These are phyloP conservation scores for Neofusicoccum ribis DNA, from an alignment of 2,329 filamentous ascomycete species.

Conservation along the genomic window DNA sequence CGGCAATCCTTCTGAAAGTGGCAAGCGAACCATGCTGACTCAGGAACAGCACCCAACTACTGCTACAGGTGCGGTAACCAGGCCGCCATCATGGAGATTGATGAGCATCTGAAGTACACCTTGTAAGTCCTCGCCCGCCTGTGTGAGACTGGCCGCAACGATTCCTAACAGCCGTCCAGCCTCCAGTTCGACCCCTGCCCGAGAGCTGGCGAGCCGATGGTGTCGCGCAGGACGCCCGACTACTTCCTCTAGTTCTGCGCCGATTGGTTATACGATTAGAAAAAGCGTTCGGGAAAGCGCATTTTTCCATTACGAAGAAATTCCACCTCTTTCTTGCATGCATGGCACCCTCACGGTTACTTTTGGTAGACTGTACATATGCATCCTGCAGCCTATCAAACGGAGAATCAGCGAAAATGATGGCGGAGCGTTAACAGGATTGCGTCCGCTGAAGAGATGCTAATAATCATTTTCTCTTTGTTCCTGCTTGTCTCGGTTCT, in stretches of 20 bases:
- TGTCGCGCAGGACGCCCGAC: slow-evolving; percentile 89
- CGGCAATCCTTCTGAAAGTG: neutral
- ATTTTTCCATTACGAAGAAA: slow-evolving; percentile 17
- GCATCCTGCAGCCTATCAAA: slow-evolving; percentile 24
- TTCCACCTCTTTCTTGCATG: slow-evolving; percentile 12
- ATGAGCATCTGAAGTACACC: slow-evolving; percentile 98
- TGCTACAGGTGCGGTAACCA: slow-evolving; percentile 99
- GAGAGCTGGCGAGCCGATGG: slow-evolving; percentile 96
- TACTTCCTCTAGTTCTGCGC: slow-evolving; percentile 80
- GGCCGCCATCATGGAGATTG: slow-evolving; percentile 99
- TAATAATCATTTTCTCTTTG: slow-evolving; percentile 9
- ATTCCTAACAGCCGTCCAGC: slow-evolving; percentile 52
- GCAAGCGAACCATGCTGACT: slow-evolving; percentile 30
- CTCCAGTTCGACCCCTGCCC: slow-evolving; percentile 99
- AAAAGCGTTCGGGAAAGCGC: slow-evolving; percentile 11
- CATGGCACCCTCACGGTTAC: slow-evolving; percentile 7
- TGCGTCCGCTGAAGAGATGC: slow-evolving; percentile 11
- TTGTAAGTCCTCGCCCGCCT: slow-evolving; percentile 68
- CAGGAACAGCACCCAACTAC: slow-evolving; percentile 61
- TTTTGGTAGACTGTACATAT: slow-evolving; percentile 26
- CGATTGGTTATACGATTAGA: slow-evolving; percentile 14
- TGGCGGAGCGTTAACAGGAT: slow-evolving; percentile 9
- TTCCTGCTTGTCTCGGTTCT: neutral
- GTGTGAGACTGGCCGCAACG: neutral
- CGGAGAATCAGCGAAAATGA: slow-evolving; percentile 6